Conservation (phyloP, 2,329 filamentous ascomycete species). For the Davidsoniella virescens region DNA sequence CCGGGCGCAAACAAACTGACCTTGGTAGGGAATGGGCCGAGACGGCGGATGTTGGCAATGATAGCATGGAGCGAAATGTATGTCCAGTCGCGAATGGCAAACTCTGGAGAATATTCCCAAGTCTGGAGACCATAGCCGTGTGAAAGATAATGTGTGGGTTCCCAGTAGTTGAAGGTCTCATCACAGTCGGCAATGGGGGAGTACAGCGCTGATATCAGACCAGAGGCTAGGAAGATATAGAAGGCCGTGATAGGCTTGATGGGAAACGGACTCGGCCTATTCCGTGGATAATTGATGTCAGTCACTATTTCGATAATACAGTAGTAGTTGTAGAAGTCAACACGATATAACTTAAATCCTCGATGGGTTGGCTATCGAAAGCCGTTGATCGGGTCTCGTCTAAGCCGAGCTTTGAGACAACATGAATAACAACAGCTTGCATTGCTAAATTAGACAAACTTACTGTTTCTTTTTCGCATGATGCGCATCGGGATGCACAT, state of each 20-base stretch:
- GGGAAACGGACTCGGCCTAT: constrained; percentile 20
- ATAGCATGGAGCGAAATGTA: constrained; percentile 70
- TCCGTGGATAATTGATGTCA: not conserved
- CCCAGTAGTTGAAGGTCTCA: constrained; percentile 99
- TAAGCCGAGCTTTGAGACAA: no score
- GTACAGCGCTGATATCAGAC: constrained; percentile 59
- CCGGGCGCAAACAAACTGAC: constrained; percentile 18
- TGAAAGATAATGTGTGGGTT: constrained; percentile 83
- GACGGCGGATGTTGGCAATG: constrained; percentile 47
- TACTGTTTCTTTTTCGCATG: constrained; percentile 37
- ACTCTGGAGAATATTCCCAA: constrained; percentile 96
- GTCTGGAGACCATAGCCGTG: constrained; percentile 91
- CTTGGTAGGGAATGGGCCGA: constrained; percentile 47
- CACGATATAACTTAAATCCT: not conserved
- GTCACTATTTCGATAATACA: not conserved
- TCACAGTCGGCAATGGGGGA: constrained; percentile 96
- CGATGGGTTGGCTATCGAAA: no score
- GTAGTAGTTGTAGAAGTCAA: not conserved
- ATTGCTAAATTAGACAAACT: constrained; percentile 9
- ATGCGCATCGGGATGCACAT: constrained; percentile 31
- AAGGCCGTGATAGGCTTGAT: constrained; percentile 63
- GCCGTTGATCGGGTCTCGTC: no score
- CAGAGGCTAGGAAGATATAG: constrained; percentile 60
- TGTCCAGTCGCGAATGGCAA: constrained; percentile 87
- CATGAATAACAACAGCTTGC: no score